phyloP scores from a whole-genome alignment of 2,329 filamentous ascomycete species.

The Hypoxylon sp. region DNA sequence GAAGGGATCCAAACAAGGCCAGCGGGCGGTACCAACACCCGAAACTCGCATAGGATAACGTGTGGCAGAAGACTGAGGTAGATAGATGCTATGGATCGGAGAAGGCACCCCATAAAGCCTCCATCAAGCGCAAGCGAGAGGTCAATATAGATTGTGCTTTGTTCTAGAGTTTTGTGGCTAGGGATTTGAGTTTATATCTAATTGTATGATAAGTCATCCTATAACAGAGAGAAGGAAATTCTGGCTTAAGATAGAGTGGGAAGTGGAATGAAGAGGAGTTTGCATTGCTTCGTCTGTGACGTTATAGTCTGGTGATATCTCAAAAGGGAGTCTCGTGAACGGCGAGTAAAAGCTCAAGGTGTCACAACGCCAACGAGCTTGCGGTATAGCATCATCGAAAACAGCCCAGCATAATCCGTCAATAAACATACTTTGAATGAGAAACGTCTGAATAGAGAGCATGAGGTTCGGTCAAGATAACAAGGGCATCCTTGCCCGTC shows the following conservation, averaged over 20 bases:
- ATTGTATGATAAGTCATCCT: neutral
- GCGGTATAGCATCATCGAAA: neutral
- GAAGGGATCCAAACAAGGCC: neutral
- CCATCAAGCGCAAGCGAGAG: neutral
- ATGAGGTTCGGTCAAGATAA: neutral
- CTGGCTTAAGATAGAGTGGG: too few species aligned
- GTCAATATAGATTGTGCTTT: neutral
- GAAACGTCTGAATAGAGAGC: neutral
- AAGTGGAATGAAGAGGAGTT: too few species aligned
- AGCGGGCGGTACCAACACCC: conserved; percentile 3
- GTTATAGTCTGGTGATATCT: too few species aligned
- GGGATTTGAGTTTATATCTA: neutral
- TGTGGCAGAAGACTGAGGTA: neutral
- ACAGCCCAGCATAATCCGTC: neutral
- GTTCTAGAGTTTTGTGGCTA: neutral
- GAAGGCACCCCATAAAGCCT: neutral
- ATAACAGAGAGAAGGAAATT: too few species aligned
- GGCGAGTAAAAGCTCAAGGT: neutral
- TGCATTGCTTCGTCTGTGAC: too few species aligned
- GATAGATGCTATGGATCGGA: neutral
- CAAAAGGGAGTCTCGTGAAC: neutral
- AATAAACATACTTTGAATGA: neutral
- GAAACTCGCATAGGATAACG: conserved; percentile 18
- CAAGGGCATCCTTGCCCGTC: neutral
- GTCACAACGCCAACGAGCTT: conserved; percentile 3